Percentiles rank a stretch among this genome's conserved stretches.
Evolutionary conservation across 805 yeast species (phyloP).

Genomic region (Cyberlindnera euphorbiae): DNA sequence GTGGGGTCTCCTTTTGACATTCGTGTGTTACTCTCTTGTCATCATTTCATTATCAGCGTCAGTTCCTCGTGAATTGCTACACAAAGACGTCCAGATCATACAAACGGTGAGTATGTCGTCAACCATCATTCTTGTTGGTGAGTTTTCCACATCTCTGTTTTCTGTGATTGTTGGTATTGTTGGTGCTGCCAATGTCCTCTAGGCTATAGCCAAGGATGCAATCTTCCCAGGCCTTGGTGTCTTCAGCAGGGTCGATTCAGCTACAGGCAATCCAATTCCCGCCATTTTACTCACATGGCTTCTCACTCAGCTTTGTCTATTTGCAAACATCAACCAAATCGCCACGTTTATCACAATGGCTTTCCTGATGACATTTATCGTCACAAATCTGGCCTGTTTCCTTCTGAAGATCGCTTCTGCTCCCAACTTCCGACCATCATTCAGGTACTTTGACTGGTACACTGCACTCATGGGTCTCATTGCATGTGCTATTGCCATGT

Average conservation of each 20-base stretch:
- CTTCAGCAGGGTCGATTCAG: constrained; percentile 48
- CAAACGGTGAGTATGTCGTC: constrained; percentile 75
- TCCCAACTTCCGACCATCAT: constrained; percentile 97
- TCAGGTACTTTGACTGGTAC: constrained; percentile 73
- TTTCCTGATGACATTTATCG: constrained; percentile 90
- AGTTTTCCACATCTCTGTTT: constrained; percentile 82
- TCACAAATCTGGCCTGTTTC: constrained; percentile 91
- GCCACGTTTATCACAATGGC: constrained; percentile 98
- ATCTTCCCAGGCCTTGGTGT: constrained; percentile 74
- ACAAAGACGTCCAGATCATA: constrained; percentile 77
- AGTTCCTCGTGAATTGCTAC: constrained; percentile 73
- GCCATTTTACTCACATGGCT: constrained; percentile 76
- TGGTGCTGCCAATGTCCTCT: constrained; percentile 88
- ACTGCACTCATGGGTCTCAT: constrained; percentile 79
- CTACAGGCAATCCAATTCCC: constrained; percentile 51
- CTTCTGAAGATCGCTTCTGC: constrained; percentile 84
- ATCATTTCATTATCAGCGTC: constrained; percentile 76
- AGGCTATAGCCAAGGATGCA: constrained; percentile 85
- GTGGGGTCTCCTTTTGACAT: constrained; percentile 75
- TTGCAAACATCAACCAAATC: constrained; percentile 88
- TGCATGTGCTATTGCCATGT: constrained; percentile 78
- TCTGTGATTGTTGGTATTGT: constrained; percentile 94
- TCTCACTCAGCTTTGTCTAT: constrained; percentile 76
- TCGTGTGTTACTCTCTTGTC: constrained; percentile 71
- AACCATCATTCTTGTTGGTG: constrained; percentile 75